phyloP scores from a whole-genome alignment of 1,284 basidiomycete genomes.

The Trichosporon coremiiforme region DNA sequence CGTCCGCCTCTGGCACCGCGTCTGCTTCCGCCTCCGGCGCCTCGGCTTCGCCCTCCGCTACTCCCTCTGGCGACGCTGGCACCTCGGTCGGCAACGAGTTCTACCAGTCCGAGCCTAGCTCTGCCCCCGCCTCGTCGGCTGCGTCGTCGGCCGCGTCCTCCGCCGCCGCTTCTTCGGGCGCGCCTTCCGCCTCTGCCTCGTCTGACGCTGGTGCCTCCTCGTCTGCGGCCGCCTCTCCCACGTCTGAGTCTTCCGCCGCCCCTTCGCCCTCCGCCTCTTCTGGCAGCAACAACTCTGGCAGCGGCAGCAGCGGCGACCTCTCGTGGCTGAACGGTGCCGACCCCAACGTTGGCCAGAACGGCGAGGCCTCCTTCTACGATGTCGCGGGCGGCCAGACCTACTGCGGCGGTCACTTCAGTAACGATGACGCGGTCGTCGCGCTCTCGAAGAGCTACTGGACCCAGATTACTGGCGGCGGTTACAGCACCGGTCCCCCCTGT shows the following conservation, averaged over 20 bases:
- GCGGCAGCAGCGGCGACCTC: not conserved
- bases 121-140: not conserved
- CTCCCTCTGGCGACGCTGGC: too few relatives aligned
- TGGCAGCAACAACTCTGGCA: not conserved
- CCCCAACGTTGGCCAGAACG: not conserved
- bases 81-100: not conserved
- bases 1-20: not conserved
- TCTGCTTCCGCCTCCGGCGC: not conserved
- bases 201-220: not conserved
- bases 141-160: not conserved
- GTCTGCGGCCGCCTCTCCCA: not conserved
- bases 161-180: not conserved
- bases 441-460: slow-evolving; percentile 45
- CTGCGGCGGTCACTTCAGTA: slow-evolving; percentile 8
- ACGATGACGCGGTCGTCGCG: slow-evolving; percentile 52
- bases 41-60: not conserved
- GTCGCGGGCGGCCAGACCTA: not conserved
- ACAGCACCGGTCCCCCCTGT: slow-evolving; percentile 58
- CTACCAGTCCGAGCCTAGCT: not conserved
- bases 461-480: slow-evolving; percentile 56
- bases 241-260: not conserved
- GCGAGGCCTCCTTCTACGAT: slow-evolving; percentile 1
- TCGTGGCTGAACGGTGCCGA: slow-evolving; percentile 15
- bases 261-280: not conserved
- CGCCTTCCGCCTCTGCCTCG: too few relatives aligned